These are phyloP conservation scores for Hyaloscypha variabilis DNA, from an alignment of 495 filamentous ascomycete species.

Conservation along the genomic window DNA sequence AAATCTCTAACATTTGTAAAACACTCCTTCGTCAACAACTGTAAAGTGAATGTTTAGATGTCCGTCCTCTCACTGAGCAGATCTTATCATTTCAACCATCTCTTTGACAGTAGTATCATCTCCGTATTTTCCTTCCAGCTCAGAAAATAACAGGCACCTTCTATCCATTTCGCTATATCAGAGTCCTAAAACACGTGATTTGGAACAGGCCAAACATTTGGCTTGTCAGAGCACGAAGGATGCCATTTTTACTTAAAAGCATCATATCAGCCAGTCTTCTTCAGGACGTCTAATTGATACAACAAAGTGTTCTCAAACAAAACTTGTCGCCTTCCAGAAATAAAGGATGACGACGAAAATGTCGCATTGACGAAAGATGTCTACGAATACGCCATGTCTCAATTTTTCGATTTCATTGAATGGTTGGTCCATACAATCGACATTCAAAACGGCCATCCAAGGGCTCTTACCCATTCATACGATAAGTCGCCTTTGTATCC, in stretches of 20 bases:
- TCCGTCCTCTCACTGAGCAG: constrained; percentile 57
- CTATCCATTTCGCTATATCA: constrained; percentile 64
- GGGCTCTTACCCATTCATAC: no score
- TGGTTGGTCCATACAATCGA: no score
- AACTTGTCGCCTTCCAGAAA: neutral
- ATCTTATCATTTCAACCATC: constrained; percentile 54
- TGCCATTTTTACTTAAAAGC: constrained; percentile 56
- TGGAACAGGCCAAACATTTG: constrained; percentile 39
- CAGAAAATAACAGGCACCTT: constrained; percentile 60
- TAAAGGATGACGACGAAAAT: constrained; percentile 29
- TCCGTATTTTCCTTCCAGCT: constrained; percentile 29
- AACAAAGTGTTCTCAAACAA: constrained; percentile 15
- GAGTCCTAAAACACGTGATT: constrained; percentile 63
- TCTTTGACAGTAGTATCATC: constrained; percentile 52
- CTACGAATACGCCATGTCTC: no score
- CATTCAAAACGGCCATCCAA: no score
- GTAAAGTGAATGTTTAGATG: constrained; percentile 64
- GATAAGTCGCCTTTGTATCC: no score
- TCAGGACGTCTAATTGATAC: constrained; percentile 52
- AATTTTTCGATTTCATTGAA: no score
- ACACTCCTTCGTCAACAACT: constrained; percentile 52
- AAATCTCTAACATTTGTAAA: constrained; percentile 62
- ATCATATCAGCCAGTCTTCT: constrained; percentile 55
- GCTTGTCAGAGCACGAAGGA: no score
- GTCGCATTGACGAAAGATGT: no score